Percentiles rank a stretch among this genome's conserved stretches.
Conservation (phyloP, 352 stramenopile genomes). For the Phytophthora nicotianae region DNA sequence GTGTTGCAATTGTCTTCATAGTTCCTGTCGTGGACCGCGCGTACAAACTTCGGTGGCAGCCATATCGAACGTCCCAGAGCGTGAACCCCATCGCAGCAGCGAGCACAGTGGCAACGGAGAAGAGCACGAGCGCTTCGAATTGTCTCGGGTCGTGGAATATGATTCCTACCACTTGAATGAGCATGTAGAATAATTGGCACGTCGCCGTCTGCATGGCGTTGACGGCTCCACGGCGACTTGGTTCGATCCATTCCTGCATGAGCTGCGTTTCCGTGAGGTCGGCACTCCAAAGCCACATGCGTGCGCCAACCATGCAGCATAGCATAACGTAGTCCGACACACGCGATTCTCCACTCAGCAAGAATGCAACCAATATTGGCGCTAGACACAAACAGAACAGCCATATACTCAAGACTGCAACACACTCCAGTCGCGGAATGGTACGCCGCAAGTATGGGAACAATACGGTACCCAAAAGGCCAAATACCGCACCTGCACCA, state of each 20-base stretch:
- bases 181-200: conserved; percentile 70
- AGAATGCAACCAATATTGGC: conserved; percentile 48
- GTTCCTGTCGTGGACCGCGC: conserved; percentile 14
- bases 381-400: conserved; percentile 61
- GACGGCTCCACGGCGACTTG: conserved; percentile 48
- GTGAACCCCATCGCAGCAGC: conserved; percentile 60
- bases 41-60: conserved; percentile 39
- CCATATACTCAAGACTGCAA: conserved; percentile 67
- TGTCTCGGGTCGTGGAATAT: conserved; percentile 57
- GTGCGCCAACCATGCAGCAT: conserved; percentile 48
- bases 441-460: conserved; percentile 45
- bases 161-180: conserved; percentile 59
- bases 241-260: conserved; percentile 75
- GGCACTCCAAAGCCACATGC: conserved; percentile 57
- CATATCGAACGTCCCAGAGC: conserved; percentile 49
- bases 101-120: conserved; percentile 54
- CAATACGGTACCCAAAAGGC: conserved; percentile 55
- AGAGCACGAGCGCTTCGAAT: conserved; percentile 61
- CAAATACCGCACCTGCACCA: conserved; percentile 52
- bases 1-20: not conserved
- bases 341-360: conserved; percentile 50
- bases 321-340: conserved; percentile 65
- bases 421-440: conserved; percentile 43
- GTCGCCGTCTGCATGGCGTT: conserved; percentile 73
- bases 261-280: conserved; percentile 73